These are phyloP conservation scores for Penicillium frequentans DNA, from an alignment of 2,329 filamentous ascomycete species.

Conservation along the genomic window DNA sequence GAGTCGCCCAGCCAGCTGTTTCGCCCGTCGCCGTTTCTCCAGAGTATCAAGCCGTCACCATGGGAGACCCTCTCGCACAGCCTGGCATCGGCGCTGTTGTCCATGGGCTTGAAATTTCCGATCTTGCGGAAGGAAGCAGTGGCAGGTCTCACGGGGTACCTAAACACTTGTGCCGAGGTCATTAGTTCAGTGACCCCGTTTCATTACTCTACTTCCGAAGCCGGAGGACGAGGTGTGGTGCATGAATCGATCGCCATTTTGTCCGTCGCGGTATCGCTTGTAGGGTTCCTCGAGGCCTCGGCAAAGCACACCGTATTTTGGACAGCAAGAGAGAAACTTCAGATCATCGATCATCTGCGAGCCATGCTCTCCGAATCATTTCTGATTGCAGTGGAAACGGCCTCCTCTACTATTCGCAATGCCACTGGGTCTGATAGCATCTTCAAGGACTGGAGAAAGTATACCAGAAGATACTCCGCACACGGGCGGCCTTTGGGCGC, in stretches of 20 bases:
- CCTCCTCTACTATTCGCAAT: slow-evolving; percentile 87
- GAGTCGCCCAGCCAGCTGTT: slow-evolving; percentile 81
- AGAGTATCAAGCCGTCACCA: slow-evolving; percentile 79
- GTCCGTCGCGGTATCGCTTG: slow-evolving; percentile 77
- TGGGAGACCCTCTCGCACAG: slow-evolving; percentile 81
- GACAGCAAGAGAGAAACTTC: slow-evolving; percentile 70
- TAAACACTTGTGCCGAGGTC: slow-evolving; percentile 67
- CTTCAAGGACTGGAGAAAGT: slow-evolving; percentile 83
- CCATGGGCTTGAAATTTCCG: slow-evolving; percentile 71
- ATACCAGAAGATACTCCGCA: slow-evolving; percentile 77
- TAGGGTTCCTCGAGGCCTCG: slow-evolving; percentile 85
- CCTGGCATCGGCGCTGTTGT: slow-evolving; percentile 77
- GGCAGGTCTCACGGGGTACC: slow-evolving; percentile 68
- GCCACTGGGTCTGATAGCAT: slow-evolving; percentile 64
- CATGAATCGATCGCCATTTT: slow-evolving; percentile 68
- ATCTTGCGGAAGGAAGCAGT: slow-evolving; percentile 66
- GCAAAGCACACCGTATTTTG: slow-evolving; percentile 79
- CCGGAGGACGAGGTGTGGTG: slow-evolving; percentile 33
- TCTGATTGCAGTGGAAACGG: slow-evolving; percentile 81
- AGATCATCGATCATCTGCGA: slow-evolving; percentile 69
- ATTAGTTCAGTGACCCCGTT: slow-evolving; percentile 57
- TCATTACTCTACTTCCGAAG: slow-evolving; percentile 58
- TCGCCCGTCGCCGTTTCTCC: slow-evolving; percentile 76
- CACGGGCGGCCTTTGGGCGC: slow-evolving; percentile 80
- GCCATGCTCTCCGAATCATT: slow-evolving; percentile 79